These are phyloP conservation scores for Aphanomyces astaci DNA, from an alignment of 352 stramenopile species.

Conservation along the genomic window DNA sequence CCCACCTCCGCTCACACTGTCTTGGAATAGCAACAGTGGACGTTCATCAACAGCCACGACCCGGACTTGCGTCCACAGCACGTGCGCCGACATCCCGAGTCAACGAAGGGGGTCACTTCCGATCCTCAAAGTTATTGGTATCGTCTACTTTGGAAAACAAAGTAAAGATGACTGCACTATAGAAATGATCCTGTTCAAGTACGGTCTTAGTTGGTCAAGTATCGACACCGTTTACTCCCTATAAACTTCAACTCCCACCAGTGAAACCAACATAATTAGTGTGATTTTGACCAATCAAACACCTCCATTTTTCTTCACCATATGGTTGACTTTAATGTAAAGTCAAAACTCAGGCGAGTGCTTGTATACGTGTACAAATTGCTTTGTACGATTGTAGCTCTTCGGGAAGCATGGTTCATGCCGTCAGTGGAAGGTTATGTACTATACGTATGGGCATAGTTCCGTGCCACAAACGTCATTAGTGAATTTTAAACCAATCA, in stretches of 20 bases:
- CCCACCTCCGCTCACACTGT: no score
- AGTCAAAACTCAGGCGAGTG: no score
- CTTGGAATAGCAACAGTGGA: no score
- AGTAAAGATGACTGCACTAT: background rate
- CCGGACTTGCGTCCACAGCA: no score
- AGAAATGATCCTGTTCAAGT: background rate
- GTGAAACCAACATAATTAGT: background rate
- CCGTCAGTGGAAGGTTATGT: no score
- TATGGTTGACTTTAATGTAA: no score
- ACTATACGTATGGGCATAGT: conserved; percentile 7
- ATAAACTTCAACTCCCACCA: background rate
- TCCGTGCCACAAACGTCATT: conserved; percentile 1
- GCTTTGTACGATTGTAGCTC: no score
- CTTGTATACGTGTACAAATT: no score
- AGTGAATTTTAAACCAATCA: conserved; percentile 10
- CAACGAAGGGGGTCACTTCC: background rate
- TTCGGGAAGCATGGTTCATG: no score
- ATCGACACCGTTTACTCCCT: background rate
- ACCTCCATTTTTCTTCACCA: no score
- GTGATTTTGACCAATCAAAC: background rate
- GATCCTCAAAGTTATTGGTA: conserved; percentile 2
- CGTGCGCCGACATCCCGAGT: no score
- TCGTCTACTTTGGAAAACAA: background rate
- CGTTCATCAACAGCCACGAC: no score
- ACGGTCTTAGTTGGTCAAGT: background rate